Conservation (phyloP, 2,329 filamentous ascomycete genomes). For the Pseudogymnoascus sp. region DNA sequence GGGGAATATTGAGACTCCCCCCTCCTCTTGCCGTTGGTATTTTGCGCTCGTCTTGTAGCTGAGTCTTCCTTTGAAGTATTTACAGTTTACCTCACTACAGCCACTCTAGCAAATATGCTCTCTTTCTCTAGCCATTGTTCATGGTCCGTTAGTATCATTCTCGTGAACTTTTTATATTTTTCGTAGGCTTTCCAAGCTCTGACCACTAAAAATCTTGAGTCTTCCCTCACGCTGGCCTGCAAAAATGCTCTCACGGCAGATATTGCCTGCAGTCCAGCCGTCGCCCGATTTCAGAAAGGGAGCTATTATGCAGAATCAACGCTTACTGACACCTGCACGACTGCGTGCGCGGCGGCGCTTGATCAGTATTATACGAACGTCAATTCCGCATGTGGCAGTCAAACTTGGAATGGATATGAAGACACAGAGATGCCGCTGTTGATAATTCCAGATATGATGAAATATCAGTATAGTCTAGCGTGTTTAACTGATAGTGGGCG, state of each 20-base stretch:
- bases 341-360: background rate
- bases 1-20: background rate
- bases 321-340: slow-evolving; percentile 5
- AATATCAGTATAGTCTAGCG: slow-evolving; percentile 10
- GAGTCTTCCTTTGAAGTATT: background rate
- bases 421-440: slow-evolving; percentile 9
- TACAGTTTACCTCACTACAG: background rate
- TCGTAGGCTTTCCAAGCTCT: background rate
- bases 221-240: background rate
- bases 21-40: background rate
- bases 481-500: slow-evolving; percentile 12
- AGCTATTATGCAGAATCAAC: slow-evolving; percentile 2
- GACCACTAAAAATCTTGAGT: slow-evolving; percentile 6
- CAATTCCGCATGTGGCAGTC: slow-evolving; percentile 8
- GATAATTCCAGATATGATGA: slow-evolving; percentile 11
- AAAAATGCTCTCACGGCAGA: slow-evolving; percentile 3
- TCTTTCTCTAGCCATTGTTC: background rate
- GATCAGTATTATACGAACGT: slow-evolving; percentile 8
- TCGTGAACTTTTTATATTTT: slow-evolving; percentile 2
- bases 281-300: slow-evolving; percentile 9
- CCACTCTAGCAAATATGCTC: background rate
- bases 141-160: background rate
- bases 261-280: slow-evolving; percentile 9
- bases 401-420: slow-evolving; percentile 11
- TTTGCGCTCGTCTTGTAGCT: background rate